Conservation (phyloP, 768 basidiomycete species). For the Tephrocybe sp. region DNA sequence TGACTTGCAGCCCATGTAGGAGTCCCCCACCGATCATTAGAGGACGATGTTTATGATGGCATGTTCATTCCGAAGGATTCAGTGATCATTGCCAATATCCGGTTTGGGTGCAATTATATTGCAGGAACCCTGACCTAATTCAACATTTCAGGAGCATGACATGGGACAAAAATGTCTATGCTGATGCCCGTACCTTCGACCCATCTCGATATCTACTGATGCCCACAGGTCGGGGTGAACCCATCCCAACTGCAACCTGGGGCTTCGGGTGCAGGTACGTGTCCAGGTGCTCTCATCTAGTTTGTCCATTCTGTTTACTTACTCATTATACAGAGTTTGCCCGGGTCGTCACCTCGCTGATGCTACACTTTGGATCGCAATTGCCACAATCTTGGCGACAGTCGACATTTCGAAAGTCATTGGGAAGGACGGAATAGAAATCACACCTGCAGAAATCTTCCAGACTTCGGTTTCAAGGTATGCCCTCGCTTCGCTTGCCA, state of each 20-base stretch:
- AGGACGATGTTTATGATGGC: not conserved
- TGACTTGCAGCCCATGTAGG: not conserved
- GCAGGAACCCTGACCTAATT: too few species aligned
- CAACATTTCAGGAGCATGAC: not conserved
- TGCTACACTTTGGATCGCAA: constrained; percentile 29
- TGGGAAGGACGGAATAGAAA: constrained; percentile 28
- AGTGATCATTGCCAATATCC: constrained; percentile 9
- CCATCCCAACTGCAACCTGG: not conserved
- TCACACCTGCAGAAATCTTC: constrained; percentile 20
- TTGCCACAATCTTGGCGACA: constrained; percentile 30
- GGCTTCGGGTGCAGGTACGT: constrained; percentile 2
- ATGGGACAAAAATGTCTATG: constrained; percentile 1
- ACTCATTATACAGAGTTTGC: constrained; percentile 9
- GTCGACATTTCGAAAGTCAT: constrained; percentile 24
- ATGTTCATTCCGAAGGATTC: constrained; percentile 14
- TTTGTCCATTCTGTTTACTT: too few species aligned
- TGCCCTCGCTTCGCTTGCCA: not conserved
- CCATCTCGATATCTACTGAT: not conserved
- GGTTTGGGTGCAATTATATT: not conserved
- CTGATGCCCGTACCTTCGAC: not conserved
- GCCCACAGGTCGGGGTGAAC: not conserved
- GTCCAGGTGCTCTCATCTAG: too few species aligned
- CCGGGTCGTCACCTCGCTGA: constrained; percentile 34
- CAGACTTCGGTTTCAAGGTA: constrained; percentile 8
- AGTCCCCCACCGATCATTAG: constrained; percentile 4